A percentile compares a stretch with the other conserved stretches of the same genome.
Evolutionary conservation across 768 basidiomycete genomes (phyloP).

Genomic region (Boletus rubroflammeus): DNA sequence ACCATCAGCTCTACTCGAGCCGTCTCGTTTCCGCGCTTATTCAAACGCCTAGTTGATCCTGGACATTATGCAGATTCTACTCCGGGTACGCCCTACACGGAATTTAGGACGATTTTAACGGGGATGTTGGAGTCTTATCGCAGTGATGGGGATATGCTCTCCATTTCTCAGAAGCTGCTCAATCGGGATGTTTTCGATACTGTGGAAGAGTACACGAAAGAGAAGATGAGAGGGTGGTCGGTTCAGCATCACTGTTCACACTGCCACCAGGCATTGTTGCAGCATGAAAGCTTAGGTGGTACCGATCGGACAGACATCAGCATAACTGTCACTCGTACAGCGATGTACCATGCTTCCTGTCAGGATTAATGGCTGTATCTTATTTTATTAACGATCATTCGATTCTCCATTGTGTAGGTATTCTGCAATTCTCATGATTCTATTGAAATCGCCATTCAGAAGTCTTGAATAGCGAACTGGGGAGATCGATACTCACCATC

Average conservation of each 20-base stretch:
- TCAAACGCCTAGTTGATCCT: conserved; percentile 86
- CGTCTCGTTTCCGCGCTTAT: conserved; percentile 87
- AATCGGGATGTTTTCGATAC: conserved; percentile 79
- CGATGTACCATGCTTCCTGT: conserved; percentile 53
- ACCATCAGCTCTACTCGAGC: conserved; percentile 75
- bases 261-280: conserved; percentile 50
- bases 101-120: conserved; percentile 85
- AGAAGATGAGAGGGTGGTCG: conserved; percentile 62
- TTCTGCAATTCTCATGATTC: conserved; percentile 8
- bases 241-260: conserved; percentile 44
- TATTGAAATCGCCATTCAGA: conserved; percentile 3
- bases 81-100: conserved; percentile 72
- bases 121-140: conserved; percentile 97
- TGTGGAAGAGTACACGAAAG: conserved; percentile 55
- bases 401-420: neutral
- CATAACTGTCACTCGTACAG: conserved; percentile 55
- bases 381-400: neutral
- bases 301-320: conserved; percentile 18
- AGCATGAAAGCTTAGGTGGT: conserved; percentile 15
- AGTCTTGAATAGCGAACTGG: neutral
- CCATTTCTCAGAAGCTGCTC: conserved; percentile 78
- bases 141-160: conserved; percentile 85
- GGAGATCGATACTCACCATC: conserved; percentile 29
- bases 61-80: conserved; percentile 48
- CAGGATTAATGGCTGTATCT: conserved; percentile 22